A percentile compares a stretch with the other conserved stretches of the same genome.
Evolutionary conservation across 345 rosid species (phyloP).

Genomic region (Syzygium aqueum): DNA sequence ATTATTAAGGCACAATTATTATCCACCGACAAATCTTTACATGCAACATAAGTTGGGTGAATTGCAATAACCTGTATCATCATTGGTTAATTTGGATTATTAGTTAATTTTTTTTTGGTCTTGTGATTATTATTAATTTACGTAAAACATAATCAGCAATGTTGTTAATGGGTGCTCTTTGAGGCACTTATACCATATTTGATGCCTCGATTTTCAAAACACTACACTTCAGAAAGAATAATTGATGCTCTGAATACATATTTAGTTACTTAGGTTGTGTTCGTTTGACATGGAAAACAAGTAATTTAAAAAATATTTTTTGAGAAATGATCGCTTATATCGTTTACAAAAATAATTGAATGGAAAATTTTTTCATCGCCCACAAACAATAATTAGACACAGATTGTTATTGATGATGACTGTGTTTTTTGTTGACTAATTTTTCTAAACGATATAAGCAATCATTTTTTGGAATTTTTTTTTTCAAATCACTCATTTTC

Average conservation of each 20-base stretch:
- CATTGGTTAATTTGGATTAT: background rate
- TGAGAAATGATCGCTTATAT: too few relatives aligned
- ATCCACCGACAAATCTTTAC: background rate
- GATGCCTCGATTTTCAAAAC: background rate
- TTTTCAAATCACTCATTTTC: too few relatives aligned
- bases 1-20: background rate
- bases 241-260: background rate
- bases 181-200: too few relatives aligned
- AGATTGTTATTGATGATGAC: too few relatives aligned
- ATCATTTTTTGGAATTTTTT: too few relatives aligned
- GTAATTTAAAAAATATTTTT: too few relatives aligned
- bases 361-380: too few relatives aligned
- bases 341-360: too few relatives aligned
- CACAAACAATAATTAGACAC: too few relatives aligned
- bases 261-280: background rate
- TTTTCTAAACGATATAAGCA: too few relatives aligned
- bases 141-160: background rate
- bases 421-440: too few relatives aligned
- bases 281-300: too few relatives aligned
- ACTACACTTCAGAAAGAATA: background rate
- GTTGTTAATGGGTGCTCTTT: background rate
- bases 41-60: background rate
- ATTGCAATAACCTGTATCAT: background rate
- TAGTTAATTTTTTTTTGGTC: background rate
- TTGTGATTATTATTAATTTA: background rate